Percentiles rank a stretch among this genome's conserved stretches.
phyloP scores from a whole-genome alignment of 2,329 filamentous ascomycete genomes.

The Cytospora paraplurivora region DNA sequence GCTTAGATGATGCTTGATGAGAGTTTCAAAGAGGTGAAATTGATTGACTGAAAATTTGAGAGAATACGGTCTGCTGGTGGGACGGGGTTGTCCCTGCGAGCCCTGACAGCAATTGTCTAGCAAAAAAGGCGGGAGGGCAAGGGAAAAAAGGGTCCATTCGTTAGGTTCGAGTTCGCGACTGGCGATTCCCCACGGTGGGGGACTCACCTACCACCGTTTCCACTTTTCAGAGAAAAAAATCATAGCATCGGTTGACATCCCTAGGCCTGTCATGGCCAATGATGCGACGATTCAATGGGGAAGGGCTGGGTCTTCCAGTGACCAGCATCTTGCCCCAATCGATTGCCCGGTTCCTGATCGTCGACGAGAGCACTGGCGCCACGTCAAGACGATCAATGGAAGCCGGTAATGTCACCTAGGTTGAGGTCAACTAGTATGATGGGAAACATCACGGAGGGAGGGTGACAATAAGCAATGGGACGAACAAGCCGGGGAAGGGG shows the following conservation, averaged over 20 bases:
- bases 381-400: conserved; percentile 37
- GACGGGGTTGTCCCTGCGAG: conserved; percentile 27
- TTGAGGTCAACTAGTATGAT: too few species aligned
- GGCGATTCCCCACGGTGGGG: conserved; percentile 25
- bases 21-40: conserved; percentile 11
- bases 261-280: conserved; percentile 32
- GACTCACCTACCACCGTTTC: conserved; percentile 28
- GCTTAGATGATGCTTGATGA: conserved; percentile 26
- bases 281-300: conserved; percentile 34
- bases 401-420: too few species aligned
- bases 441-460: conserved; percentile 15
- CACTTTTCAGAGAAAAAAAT: conserved; percentile 27
- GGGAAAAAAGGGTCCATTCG: conserved; percentile 27
- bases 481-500: conserved; percentile 16
- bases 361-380: conserved; percentile 40
- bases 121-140: conserved; percentile 24
- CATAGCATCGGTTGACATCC: conserved; percentile 1
- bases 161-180: conserved; percentile 6
- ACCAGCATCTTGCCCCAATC: conserved; percentile 39
- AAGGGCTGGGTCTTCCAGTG: conserved; percentile 39
- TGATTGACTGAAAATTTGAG: conserved; percentile 20
- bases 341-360: conserved; percentile 38
- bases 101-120: conserved; percentile 22
- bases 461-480: conserved; percentile 12
- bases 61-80: conserved; percentile 21